Base-by-base conservation (phyloP, 192 early-diverging fungal species). In the Gamsiella multidivaricata region DNA sequence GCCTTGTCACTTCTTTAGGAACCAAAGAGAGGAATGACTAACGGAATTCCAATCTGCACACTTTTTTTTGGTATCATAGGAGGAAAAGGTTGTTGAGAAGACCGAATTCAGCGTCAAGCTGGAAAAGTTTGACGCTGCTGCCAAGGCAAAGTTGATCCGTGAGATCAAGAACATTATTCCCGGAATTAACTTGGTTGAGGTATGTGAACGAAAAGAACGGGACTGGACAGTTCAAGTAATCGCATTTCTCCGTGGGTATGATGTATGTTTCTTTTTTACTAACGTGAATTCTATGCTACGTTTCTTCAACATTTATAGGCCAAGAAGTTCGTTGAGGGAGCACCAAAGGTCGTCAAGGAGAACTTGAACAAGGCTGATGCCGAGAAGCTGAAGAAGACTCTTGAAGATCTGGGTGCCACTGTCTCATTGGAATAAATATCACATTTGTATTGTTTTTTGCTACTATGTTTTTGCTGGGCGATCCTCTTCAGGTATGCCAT, bases 241-340 rank as follows among this genome's bases (percentile, higher is more conserved):
- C 39, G 14, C 39, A 41, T 14, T 14, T 14, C 8, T 10, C 39
- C 8, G 39, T 14, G 39, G 8, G 58, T 46, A 8, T 41, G 17
- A 29, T 34, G 15, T 9, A 12, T 58, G 5, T 17, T 58, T 42
- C 33, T 22, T 20, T 33, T 61, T 28, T 32, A 32, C 52, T n/a
- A n/a, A n/a, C n/a, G n/a, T n/a, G n/a, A n/a, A n/a, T n/a, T n/a
- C n/a, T n/a, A n/a, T n/a, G n/a, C n/a, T n/a, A n/a, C n/a, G n/a
- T n/a, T n/a, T n/a, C n/a, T n/a, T n/a, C 45, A 18, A 46, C n/a
- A 46, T 18, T 46, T 60, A 33, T 82, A 93, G 89, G 97, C 97
- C 72, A 99, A 99, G 89, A 99, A 99, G 88, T 98, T 99, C 85
- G 96, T 98, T 29, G 97, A 99, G 85, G 87, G 93, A 65, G 95